Conservation (phyloP, 1,284 basidiomycete genomes). For the Fomitopsis schrenkii region DNA sequence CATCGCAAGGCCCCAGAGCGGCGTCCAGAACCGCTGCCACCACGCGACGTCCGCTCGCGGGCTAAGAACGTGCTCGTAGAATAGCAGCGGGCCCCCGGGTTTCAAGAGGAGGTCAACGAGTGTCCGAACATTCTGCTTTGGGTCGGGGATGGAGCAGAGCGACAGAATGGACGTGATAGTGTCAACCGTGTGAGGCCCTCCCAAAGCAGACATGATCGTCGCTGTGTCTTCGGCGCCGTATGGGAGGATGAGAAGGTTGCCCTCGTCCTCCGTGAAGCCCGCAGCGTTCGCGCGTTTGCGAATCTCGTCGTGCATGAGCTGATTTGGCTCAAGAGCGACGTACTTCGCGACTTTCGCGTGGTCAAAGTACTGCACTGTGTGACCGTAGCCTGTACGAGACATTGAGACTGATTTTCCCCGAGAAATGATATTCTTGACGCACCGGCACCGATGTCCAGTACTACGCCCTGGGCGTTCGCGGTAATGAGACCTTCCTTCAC, state of each 20-base stretch:
- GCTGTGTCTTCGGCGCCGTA: constrained; percentile 55
- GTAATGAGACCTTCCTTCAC: constrained; percentile 50
- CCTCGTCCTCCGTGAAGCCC: constrained; percentile 50
- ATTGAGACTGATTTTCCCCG: background rate
- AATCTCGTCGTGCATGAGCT: constrained; percentile 54
- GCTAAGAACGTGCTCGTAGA: constrained; percentile 63
- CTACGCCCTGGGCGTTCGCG: constrained; percentile 51
- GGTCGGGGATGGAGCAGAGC: constrained; percentile 54
- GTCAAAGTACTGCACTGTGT: constrained; percentile 57
- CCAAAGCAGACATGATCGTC: constrained; percentile 40
- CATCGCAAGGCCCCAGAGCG: constrained; percentile 52
- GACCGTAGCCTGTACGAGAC: constrained; percentile 48
- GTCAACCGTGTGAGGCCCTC: constrained; percentile 38
- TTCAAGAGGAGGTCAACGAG: constrained; percentile 47
- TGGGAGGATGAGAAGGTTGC: constrained; percentile 39
- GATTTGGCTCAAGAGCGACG: constrained; percentile 66
- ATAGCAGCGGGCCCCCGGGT: constrained; percentile 55
- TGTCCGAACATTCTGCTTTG: constrained; percentile 36
- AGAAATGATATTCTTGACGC: constrained; percentile 10
- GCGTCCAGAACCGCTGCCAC: constrained; percentile 70
- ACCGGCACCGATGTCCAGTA: constrained; percentile 73
- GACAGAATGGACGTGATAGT: constrained; percentile 58
- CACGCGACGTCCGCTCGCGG: constrained; percentile 45
- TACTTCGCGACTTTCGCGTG: constrained; percentile 52
- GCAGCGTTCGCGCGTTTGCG: constrained; percentile 40